These are phyloP conservation scores for Umbilicus rupestris DNA, from an alignment of 164 flowering plant genomes.

Conservation along the genomic window DNA sequence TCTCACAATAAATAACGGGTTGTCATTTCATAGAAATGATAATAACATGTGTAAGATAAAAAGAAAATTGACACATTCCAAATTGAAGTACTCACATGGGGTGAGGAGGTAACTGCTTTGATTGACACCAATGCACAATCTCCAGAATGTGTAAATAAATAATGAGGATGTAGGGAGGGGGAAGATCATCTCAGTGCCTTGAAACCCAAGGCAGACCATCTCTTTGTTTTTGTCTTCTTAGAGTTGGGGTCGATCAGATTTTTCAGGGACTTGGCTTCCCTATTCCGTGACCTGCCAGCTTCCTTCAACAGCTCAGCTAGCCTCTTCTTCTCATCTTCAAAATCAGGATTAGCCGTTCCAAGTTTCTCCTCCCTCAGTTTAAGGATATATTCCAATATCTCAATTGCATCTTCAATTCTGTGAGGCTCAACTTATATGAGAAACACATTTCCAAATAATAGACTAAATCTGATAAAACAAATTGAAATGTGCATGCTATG, in stretches of 20 bases:
- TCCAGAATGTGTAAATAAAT: too few relatives aligned
- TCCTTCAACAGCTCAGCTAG: constrained; percentile 87
- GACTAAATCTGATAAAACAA: not conserved
- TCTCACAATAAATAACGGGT: too few relatives aligned
- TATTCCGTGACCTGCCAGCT: constrained; percentile 75
- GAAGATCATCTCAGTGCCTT: too few relatives aligned
- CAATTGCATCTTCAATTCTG: constrained; percentile 95
- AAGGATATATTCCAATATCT: constrained; percentile 79
- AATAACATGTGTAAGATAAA: too few relatives aligned
- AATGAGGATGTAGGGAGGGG: too few relatives aligned
- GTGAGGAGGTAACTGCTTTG: too few relatives aligned
- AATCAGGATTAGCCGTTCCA: constrained; percentile 96
- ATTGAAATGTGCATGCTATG: not conserved
- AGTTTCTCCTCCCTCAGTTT: constrained; percentile 91
- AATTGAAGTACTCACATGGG: too few relatives aligned
- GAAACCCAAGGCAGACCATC: constrained; percentile 82
- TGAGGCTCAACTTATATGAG: not conserved
- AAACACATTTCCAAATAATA: too few relatives aligned
- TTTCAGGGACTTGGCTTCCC: constrained; percentile 83
- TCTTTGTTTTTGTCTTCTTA: constrained; percentile 63
- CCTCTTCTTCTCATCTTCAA: constrained; percentile 89
- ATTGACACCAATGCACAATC: too few relatives aligned
- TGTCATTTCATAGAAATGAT: too few relatives aligned
- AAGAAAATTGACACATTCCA: too few relatives aligned
- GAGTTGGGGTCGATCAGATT: constrained; percentile 79